phyloP scores from a whole-genome alignment of 176 grass and related monocot species.

The Zoysia japonica region DNA sequence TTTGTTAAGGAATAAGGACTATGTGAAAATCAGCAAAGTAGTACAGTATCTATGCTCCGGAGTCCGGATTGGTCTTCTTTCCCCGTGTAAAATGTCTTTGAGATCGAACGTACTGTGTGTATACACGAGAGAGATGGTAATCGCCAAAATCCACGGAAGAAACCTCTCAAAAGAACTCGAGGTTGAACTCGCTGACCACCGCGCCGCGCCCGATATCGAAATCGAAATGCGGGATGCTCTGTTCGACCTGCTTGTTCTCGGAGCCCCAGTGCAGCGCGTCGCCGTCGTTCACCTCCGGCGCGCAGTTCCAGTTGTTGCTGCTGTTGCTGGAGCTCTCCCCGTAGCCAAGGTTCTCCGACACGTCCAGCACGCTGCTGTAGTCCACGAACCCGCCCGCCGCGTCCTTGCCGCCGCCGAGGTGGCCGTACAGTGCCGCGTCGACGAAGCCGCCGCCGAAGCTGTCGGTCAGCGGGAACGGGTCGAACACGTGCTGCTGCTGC shows the following conservation, averaged over 20 bases:
- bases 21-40: conserved; percentile 43
- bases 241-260: conserved; percentile 41
- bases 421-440: conserved; percentile 35
- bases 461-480: conserved; percentile 69
- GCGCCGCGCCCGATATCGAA: conserved; percentile 53
- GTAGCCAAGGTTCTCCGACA: conserved; percentile 73
- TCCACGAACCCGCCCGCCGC: conserved; percentile 50
- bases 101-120: background rate
- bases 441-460: conserved; percentile 49
- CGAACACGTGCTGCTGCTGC: conserved; percentile 48
- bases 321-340: conserved; percentile 85
- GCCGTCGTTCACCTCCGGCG: conserved; percentile 42
- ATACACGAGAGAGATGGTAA: conserved; percentile 1
- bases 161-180: conserved; percentile 67
- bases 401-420: conserved; percentile 34
- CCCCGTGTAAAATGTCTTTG: conserved; percentile 37
- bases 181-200: conserved; percentile 59
- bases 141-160: conserved; percentile 15
- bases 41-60: conserved; percentile 45
- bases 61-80: background rate
- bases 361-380: conserved; percentile 69
- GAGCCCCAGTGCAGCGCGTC: conserved; percentile 69
- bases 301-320: conserved; percentile 77
- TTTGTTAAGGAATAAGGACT: conserved; percentile 41
- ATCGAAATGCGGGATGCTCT: conserved; percentile 45